Percentiles rank a stretch among this genome's conserved stretches.
These are phyloP conservation scores for Paspalum vaginatum DNA, from an alignment of 176 grass and related monocot genomes.

Conservation along the genomic window DNA sequence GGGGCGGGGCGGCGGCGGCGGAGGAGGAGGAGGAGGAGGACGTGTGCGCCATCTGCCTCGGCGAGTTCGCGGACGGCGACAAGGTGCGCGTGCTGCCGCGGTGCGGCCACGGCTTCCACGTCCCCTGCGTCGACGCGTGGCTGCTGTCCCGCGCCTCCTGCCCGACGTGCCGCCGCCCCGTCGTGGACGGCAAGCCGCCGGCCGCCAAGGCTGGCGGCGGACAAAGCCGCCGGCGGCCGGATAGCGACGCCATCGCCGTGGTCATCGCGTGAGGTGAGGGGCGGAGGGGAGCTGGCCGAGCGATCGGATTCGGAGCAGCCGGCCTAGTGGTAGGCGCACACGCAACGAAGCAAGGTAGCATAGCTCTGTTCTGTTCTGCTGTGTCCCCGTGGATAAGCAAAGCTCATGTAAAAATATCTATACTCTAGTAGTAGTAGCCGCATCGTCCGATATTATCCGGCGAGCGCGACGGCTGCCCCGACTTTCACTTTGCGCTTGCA, in stretches of 20 bases:
- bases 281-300: background rate
- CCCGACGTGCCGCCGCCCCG: conserved; percentile 65
- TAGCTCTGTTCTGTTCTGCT: background rate
- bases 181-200: background rate
- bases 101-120: conserved; percentile 77
- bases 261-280: conserved; percentile 17
- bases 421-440: background rate
- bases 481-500: too few species aligned
- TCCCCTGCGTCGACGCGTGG: conserved; percentile 79
- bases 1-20: background rate
- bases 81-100: conserved; percentile 74
- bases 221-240: background rate
- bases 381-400: background rate
- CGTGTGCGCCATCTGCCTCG: conserved; percentile 81
- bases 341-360: background rate
- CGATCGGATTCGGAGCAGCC: background rate
- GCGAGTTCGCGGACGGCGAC: conserved; percentile 77
- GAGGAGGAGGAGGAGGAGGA: conserved; percentile 19
- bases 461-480: background rate
- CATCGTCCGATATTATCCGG: conserved; percentile 12
- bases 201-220: background rate
- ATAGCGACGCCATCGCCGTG: conserved; percentile 34
- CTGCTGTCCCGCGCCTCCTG: conserved; percentile 67
- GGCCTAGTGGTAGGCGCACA: background rate
- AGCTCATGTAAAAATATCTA: conserved; percentile 31